phyloP scores from a whole-genome alignment of 306 rosid genomes.

The Pyrus betulifolia region DNA sequence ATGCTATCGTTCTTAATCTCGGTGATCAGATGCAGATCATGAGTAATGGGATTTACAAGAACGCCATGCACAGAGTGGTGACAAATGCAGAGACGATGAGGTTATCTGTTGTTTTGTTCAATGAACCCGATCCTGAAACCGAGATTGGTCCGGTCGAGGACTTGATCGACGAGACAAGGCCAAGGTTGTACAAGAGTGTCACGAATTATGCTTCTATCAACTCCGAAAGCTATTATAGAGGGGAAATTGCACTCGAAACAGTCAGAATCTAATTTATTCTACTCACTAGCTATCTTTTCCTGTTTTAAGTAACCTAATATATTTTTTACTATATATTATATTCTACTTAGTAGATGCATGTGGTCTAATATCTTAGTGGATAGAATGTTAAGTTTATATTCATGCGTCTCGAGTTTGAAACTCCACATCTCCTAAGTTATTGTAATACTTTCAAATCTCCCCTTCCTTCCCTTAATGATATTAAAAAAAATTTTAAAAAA shows the following conservation, averaged over 20 bases:
- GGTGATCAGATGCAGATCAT: conserved; percentile 51
- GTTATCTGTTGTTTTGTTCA: conserved; percentile 1
- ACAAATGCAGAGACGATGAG: conserved; percentile 11
- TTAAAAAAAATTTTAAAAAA: too few species aligned
- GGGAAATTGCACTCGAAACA: conserved; percentile 1
- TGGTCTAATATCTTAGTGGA: too few species aligned
- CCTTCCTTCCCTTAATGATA: too few species aligned
- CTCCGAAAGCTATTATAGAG: conserved; percentile 5
- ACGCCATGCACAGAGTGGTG: conserved; percentile 13
- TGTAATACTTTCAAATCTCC: too few species aligned
- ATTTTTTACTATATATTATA: neutral
- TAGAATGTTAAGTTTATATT: too few species aligned
- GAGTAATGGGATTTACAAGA: conserved; percentile 13
- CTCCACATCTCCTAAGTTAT: too few species aligned
- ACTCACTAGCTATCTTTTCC: neutral
- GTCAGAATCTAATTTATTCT: neutral
- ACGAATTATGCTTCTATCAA: conserved; percentile 12
- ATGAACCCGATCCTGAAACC: conserved; percentile 3
- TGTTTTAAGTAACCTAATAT: neutral
- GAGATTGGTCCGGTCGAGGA: conserved; percentile 7
- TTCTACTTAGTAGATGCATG: too few species aligned
- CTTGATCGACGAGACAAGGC: conserved; percentile 8
- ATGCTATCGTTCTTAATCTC: conserved; percentile 59
- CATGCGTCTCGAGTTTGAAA: too few species aligned
- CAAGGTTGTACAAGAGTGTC: neutral